Base-by-base conservation (phyloP, 257 asterid species). In the Nicotiana tomentosiformis region DNA sequence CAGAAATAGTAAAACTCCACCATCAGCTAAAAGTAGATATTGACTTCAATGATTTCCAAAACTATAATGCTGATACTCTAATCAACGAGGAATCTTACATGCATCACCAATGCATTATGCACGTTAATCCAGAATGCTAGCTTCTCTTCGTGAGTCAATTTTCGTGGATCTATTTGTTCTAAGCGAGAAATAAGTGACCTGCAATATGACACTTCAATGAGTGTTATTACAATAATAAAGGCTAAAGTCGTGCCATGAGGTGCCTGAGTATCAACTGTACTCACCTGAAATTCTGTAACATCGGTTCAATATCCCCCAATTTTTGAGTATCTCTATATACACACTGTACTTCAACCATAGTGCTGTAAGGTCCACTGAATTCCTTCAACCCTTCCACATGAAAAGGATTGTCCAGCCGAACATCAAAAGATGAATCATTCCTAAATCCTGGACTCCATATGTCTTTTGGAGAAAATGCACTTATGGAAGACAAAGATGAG, bases 301-400 rank as follows among this genome's bases (percentile, higher is more conserved):
- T 82, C 82, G 88, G 89, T 83, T 97, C 99, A 60, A 91, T 83
- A 43, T 92, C 95, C 3, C 93, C 92, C 87, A 93, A 67, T 88
- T 93, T 97, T 89, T 91, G 93, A 80, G 90, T 81, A 81, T 93
- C 98, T 86, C 98, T 86, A 88, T 95, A 88, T 80, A 97, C 87
- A 82, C 96, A 91, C 80, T 90, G 90, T 15, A 97, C 93, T 91
- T 97, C 99, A 70, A 97, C 88, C 99, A 97, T 97, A 17, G 97
- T 93, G 98, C 98, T 95, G 91, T 97, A 95, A 74, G 98, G 98
- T 78, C 99, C 98, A 29, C 99, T 97, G 83, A 97, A 97, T 77
- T 97, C 98, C 83, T 95, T 97, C 30, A 97, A 91, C 32, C 99
- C 99, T 87, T 95, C 97, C 0, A 95, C 87, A 58, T 90, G 97